Base-by-base conservation (phyloP, 2,329 filamentous ascomycete species). In the Cercospora zeae-maydis region DNA sequence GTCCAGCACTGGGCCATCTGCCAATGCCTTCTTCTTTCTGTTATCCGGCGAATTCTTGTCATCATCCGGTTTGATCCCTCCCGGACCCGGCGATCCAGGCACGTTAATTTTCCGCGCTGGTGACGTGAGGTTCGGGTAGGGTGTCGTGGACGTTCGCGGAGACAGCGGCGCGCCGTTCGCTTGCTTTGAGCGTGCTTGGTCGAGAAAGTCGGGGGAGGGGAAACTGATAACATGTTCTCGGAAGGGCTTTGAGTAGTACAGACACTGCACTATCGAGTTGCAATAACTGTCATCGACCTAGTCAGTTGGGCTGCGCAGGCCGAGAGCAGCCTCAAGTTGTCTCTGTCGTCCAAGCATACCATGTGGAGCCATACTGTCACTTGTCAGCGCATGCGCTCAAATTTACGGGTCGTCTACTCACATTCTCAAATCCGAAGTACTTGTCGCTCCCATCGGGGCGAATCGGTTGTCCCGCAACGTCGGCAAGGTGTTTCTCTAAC, bases 391-490 rank as follows among this genome's bases (percentile, higher is more conserved):
- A 63, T 51, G 37, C 36, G 7, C 21, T 37, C 53, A 8, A 36
- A 54, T 31, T 24, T 8, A n/a, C 52, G 47, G n/a, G 39, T 30
- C n/a, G 45, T 14, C 11, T 45, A 82, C 91, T 79, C 83, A 98
- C 93, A 80, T 99, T 99, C 79, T 99, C 95, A 76, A 98, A 89
- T 14, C 95, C 95, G 79, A 96, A 98, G 81, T 96, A 99, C 80
- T 96, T 96, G 80, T 98, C 95, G 75, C 91, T 96, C 59, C 95
- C 95, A 78, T 98, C 93, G 69, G 84, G 82, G 72, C 92, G 87
- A 69, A 96, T 80, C 2, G 93, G 87, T 19, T 37, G 45, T 3
- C 92, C 93, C 63, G 91, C 87, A 76, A 92, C 89, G 77, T 91
- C 89, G 71, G 87, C 84, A 33, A 99, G 83, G 83, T 96, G 89